Base-by-base conservation (phyloP, 2,329 filamentous ascomycete species). In the Fusarium abutilonis region DNA sequence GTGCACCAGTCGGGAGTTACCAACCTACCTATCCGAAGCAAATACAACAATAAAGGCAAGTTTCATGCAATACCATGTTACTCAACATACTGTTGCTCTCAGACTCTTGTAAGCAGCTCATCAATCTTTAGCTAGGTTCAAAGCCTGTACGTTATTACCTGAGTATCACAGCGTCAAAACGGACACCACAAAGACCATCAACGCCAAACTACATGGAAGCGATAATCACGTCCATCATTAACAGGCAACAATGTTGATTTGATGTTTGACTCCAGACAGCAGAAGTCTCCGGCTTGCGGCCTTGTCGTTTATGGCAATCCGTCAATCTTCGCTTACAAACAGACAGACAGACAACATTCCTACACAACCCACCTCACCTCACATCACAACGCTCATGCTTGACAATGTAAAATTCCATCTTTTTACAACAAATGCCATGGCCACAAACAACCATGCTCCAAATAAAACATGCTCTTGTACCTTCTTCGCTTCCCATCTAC, bases 401-500 rank as follows among this genome's bases (percentile, higher is more conserved):
- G 28, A 15, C 21, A 53, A 51, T 38, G 21, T 47, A 29, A 46
- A 45, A 61, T 63, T 54, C 52, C 52, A 35, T 64, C 52, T 51
- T 64, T 64, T 65, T 54, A 42, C 23, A 65, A 38, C 44, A 65
- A 59, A 51, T 51, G 26, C 23, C 52, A 63, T 58, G 52, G 49
- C 39, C 44, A 41, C 42, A 64, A 54, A 63, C 48, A 58, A 59
- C 61, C 61, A 63, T 64, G 52, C 38, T 43, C 35, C 56, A 44
- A 23, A 42, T 54, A 63, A 61, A 52, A 64, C 61, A 65, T 64
- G 61, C 61, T 62, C 60, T 65, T 63, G 44, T 48, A 53, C 56
- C 61, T 54, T 57, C 56, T 36, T 62, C 51, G 61, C 61, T 61
- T 65, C 43, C 42, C 15, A 28, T 52, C 51, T 52, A 52, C 49